phyloP scores from a whole-genome alignment of 2,329 filamentous ascomycete species.

The Colletotrichum gigasporum region DNA sequence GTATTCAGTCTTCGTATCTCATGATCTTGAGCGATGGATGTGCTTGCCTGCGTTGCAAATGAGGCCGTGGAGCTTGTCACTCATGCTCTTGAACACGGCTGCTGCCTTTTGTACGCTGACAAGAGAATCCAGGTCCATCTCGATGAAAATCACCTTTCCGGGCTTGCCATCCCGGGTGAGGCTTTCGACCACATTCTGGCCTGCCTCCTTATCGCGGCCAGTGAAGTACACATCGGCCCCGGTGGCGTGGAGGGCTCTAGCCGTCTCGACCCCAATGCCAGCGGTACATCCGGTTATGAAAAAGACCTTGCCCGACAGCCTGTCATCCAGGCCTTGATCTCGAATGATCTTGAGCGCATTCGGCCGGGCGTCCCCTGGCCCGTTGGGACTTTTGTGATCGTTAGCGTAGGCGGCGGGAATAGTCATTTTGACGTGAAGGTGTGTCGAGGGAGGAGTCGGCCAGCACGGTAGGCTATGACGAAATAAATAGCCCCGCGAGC shows the following conservation, averaged over 20 bases:
- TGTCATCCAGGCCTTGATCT: slow-evolving; percentile 9
- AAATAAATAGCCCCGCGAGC: too few species aligned
- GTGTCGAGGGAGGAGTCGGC: too few species aligned
- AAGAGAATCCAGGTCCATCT: slow-evolving; percentile 41
- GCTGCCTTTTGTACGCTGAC: slow-evolving; percentile 40
- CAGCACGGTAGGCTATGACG: too few species aligned
- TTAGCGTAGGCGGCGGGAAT: slow-evolving; percentile 14
- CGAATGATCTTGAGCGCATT: slow-evolving; percentile 29
- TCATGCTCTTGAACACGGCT: slow-evolving; percentile 25
- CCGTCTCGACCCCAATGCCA: slow-evolving; percentile 53
- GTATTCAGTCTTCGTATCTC: not conserved
- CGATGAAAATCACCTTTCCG: slow-evolving; percentile 43
- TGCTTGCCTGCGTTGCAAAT: slow-evolving; percentile 52
- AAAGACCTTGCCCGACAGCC: slow-evolving; percentile 43
- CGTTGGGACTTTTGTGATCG: slow-evolving; percentile 6
- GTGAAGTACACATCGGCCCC: slow-evolving; percentile 55
- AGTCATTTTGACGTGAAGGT: too few species aligned
- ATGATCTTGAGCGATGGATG: not conserved
- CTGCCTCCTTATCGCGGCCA: slow-evolving; percentile 46
- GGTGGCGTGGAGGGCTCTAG: slow-evolving; percentile 49
- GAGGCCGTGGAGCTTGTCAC: slow-evolving; percentile 39
- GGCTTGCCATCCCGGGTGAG: slow-evolving; percentile 7
- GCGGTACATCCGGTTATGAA: slow-evolving; percentile 52
- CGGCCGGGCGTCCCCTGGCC: slow-evolving; percentile 27
- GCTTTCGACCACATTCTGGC: slow-evolving; percentile 35